phyloP scores from a whole-genome alignment of 495 filamentous ascomycete species.

The Venustampulla echinocandica region DNA sequence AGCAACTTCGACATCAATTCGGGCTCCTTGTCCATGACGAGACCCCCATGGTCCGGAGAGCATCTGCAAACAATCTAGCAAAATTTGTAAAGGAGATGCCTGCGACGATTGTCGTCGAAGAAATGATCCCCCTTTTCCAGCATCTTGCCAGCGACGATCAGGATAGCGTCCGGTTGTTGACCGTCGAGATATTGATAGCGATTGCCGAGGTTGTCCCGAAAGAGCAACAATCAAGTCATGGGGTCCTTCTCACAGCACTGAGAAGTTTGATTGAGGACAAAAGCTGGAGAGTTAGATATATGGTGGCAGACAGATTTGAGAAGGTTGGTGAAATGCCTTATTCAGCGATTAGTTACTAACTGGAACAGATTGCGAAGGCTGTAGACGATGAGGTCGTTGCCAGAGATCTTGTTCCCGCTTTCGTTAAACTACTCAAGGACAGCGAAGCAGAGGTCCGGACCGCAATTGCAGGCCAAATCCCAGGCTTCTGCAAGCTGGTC shows the following conservation, averaged over 20 bases:
- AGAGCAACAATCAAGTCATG: slow-evolving; percentile 94
- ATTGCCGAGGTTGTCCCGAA: slow-evolving; percentile 97
- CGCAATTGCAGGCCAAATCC: slow-evolving; percentile 94
- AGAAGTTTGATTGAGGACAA: slow-evolving; percentile 94
- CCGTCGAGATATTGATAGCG: slow-evolving; percentile 91
- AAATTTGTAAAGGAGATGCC: slow-evolving; percentile 98
- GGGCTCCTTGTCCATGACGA: slow-evolving; percentile 91
- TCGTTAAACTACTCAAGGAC: slow-evolving; percentile 95
- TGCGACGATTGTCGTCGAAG: slow-evolving; percentile 79
- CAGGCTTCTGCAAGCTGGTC: slow-evolving; percentile 85
- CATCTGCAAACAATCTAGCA: slow-evolving; percentile 89
- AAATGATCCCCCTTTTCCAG: slow-evolving; percentile 98
- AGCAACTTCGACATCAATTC: slow-evolving; percentile 83
- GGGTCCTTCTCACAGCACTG: slow-evolving; percentile 79
- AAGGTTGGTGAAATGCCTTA: slow-evolving; percentile 50
- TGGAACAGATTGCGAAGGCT: slow-evolving; percentile 79
- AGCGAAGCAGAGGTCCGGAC: slow-evolving; percentile 96
- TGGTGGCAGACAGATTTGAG: slow-evolving; percentile 97
- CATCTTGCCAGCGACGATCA: slow-evolving; percentile 93
- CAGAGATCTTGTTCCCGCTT: slow-evolving; percentile 89
- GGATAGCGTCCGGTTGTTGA: slow-evolving; percentile 91
- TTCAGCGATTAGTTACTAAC: slow-evolving; percentile 5
- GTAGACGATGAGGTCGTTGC: slow-evolving; percentile 95
- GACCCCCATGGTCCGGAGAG: slow-evolving; percentile 96
- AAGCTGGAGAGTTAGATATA: slow-evolving; percentile 97